These are phyloP conservation scores for Suillus bovinus DNA, from an alignment of 768 basidiomycete genomes.

Conservation along the genomic window DNA sequence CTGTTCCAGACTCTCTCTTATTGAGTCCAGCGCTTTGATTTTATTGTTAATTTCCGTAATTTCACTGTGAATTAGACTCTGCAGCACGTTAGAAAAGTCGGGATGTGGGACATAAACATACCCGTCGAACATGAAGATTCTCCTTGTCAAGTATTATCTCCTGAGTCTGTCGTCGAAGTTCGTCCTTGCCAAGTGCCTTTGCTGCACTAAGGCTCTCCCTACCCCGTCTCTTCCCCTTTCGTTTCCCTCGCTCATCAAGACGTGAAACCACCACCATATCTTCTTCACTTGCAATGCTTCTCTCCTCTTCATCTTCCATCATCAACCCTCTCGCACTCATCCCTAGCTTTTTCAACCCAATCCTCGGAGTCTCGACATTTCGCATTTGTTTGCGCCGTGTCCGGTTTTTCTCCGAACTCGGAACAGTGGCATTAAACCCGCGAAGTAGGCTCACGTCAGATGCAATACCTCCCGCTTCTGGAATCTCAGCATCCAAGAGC, in stretches of 20 bases:
- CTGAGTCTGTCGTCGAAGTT: constrained; percentile 77
- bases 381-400: constrained; percentile 76
- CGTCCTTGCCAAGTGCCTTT: constrained; percentile 79
- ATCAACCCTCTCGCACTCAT: constrained; percentile 75
- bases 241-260: constrained; percentile 30
- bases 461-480: constrained; percentile 71
- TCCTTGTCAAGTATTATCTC: constrained; percentile 93
- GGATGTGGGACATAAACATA: constrained; percentile 28
- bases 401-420: constrained; percentile 80
- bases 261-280: constrained; percentile 66
- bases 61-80: constrained; percentile 87
- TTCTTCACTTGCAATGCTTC: constrained; percentile 73
- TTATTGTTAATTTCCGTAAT: constrained; percentile 88
- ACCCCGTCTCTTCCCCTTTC: constrained; percentile 46
- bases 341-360: constrained; percentile 81
- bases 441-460: constrained; percentile 78
- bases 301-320: constrained; percentile 40
- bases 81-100: constrained; percentile 15
- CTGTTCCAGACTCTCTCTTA: constrained; percentile 77
- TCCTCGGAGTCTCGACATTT: constrained; percentile 70
- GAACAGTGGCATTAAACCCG: constrained; percentile 95
- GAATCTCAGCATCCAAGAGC: constrained; percentile 67
- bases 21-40: constrained; percentile 81
- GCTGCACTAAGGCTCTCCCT: constrained; percentile 67
- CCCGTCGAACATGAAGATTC: constrained; percentile 86